Evolutionary conservation across 345 rosid genomes (phyloP).

Genomic region (Nasturtium officinale): DNA sequence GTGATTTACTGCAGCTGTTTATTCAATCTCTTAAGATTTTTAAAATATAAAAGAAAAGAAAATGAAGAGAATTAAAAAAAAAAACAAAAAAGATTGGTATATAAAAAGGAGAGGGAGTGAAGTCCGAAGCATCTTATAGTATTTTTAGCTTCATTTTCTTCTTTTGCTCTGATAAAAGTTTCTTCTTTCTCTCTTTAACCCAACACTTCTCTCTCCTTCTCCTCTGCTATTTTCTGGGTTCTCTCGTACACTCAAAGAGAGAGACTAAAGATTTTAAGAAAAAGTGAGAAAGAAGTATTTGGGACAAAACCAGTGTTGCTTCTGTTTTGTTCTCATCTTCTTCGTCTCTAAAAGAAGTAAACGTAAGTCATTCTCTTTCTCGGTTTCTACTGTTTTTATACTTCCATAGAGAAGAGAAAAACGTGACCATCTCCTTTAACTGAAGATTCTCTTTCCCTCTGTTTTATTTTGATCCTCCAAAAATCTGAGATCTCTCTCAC

Average conservation of each 20-base stretch:
- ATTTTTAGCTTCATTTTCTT: conserved; percentile 43
- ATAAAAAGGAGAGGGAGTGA: conserved; percentile 42
- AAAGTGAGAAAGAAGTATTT: conserved; percentile 14
- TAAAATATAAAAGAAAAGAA: not conserved
- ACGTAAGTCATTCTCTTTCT: conserved; percentile 33
- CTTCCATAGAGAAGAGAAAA: conserved; percentile 8
- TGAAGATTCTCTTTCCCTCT: not conserved
- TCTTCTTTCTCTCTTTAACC: conserved; percentile 7
- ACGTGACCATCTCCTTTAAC: conserved; percentile 35
- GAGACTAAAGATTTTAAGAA: not conserved
- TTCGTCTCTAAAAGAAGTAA: conserved; percentile 9
- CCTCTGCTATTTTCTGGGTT: conserved; percentile 37
- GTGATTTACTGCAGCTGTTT: conserved; percentile 31
- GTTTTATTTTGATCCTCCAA: not conserved
- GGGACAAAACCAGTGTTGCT: conserved; percentile 22
- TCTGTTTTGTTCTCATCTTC: conserved; percentile 37
- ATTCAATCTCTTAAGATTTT: not conserved
- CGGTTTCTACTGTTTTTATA: not conserved
- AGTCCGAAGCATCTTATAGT: conserved; percentile 41
- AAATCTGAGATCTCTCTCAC: conserved; percentile 28
- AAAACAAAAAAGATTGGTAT: conserved; percentile 23
- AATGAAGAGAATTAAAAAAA: not conserved
- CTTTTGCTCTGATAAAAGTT: conserved; percentile 40
- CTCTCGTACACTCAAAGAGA: conserved; percentile 19
- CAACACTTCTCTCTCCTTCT: conserved; percentile 17